Conservation (phyloP, 805 yeast species). For the Kluyveromyces dobzhanskii region DNA sequence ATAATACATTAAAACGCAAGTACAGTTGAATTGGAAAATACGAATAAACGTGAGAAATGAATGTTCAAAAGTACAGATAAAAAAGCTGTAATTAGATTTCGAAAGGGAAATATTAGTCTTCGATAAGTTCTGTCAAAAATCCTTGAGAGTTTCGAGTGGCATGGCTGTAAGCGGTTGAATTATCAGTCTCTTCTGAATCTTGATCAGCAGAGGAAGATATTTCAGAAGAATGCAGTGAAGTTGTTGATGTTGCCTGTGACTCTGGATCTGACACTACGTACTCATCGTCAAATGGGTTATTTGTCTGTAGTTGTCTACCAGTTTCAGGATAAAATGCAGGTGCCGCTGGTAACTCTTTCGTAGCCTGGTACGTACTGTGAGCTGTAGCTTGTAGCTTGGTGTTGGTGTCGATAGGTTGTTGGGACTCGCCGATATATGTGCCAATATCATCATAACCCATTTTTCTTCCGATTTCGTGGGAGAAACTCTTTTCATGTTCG, state of each 20-base stretch:
- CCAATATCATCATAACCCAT: constrained; percentile 7
- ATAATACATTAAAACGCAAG: too few species aligned
- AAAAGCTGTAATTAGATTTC: too few species aligned
- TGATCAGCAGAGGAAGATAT: not conserved
- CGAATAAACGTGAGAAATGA: too few species aligned
- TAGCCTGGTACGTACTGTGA: not conserved
- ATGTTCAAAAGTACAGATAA: too few species aligned
- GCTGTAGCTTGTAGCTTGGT: not conserved
- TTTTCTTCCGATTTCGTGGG: constrained; percentile 18
- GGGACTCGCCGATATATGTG: not conserved
- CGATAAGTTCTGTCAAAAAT: not conserved
- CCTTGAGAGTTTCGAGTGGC: not conserved
- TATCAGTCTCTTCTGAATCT: not conserved
- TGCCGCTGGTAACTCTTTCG: not conserved
- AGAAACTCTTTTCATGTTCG: constrained; percentile 9
- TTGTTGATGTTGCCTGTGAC: not conserved
- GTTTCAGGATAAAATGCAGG: not conserved
- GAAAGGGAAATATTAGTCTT: not conserved
- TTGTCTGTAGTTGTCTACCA: not conserved
- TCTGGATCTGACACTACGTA: constrained; percentile 6
- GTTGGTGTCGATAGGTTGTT: not conserved
- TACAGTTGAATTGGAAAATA: too few species aligned
- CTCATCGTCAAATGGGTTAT: constrained; percentile 20
- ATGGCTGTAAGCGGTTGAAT: not conserved
- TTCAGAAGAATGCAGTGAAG: not conserved